Evolutionary conservation across 192 early-diverging fungal genomes (phyloP).

Genomic region (Coemansia sp.): DNA sequence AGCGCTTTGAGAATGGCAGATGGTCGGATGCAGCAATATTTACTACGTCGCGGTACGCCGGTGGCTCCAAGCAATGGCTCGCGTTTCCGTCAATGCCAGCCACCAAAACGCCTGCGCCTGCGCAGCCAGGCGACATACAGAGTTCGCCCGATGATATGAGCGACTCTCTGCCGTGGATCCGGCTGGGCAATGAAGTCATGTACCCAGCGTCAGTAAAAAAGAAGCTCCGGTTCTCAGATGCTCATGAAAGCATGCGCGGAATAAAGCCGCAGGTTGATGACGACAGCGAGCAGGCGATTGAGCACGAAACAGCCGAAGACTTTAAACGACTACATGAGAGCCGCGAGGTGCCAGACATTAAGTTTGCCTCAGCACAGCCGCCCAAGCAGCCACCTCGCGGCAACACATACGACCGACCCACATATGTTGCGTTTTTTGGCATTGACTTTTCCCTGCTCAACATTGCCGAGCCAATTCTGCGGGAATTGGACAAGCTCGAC

Average conservation of each 20-base stretch:
- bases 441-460: slow-evolving; percentile 18
- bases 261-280: slow-evolving; percentile 21
- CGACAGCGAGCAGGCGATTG: slow-evolving; percentile 22
- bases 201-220: background rate
- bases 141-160: no score
- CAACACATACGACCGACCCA: slow-evolving; percentile 20
- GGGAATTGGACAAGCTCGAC: slow-evolving; percentile 36
- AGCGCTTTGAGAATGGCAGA: slow-evolving; percentile 17
- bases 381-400: slow-evolving; percentile 9
- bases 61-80: slow-evolving; percentile 45
- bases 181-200: slow-evolving; percentile 1
- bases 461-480: slow-evolving; percentile 24
- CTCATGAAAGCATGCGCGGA: slow-evolving; percentile 1
- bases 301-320: slow-evolving; percentile 13
- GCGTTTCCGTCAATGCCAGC: slow-evolving; percentile 16
- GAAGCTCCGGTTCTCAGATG: slow-evolving; percentile 10
- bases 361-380: slow-evolving; percentile 16
- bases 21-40: slow-evolving; percentile 24
- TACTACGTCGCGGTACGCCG: slow-evolving; percentile 28
- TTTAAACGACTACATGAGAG: slow-evolving; percentile 16
- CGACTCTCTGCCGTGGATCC: slow-evolving; percentile 24
- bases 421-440: slow-evolving; percentile 7
- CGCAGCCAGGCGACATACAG: background rate
- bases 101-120: background rate
- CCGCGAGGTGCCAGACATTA: slow-evolving; percentile 21